These are phyloP conservation scores for Peniophora sp. DNA, from an alignment of 1,284 basidiomycete genomes.

Conservation along the genomic window DNA sequence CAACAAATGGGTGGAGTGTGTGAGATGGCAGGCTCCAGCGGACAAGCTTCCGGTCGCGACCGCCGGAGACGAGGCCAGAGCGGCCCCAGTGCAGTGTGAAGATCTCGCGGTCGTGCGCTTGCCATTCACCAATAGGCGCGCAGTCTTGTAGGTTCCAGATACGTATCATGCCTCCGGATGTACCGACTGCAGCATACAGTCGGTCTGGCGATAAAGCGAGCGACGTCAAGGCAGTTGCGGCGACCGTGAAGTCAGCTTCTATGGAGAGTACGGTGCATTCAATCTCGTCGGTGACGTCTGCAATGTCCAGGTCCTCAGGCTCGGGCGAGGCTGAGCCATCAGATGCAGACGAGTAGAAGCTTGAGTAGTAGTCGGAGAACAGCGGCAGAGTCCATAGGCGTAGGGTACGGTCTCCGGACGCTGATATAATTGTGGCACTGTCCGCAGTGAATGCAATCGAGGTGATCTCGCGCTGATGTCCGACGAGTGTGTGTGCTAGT, in stretches of 20 bases:
- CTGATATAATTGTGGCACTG: conserved; percentile 79
- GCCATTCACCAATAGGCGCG: conserved; percentile 1
- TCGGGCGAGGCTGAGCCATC: too few relatives aligned
- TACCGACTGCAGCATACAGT: conserved; percentile 13
- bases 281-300: neutral
- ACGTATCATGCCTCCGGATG: conserved; percentile 56
- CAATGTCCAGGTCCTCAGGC: too few relatives aligned
- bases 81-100: conserved; percentile 27
- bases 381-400: conserved; percentile 75
- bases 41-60: conserved; percentile 82
- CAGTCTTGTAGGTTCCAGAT: conserved; percentile 59
- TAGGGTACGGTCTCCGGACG: conserved; percentile 86
- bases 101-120: conserved; percentile 28
- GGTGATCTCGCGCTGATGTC: conserved; percentile 88
- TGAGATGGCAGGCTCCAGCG: conserved; percentile 49
- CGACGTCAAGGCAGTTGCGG: conserved; percentile 74
- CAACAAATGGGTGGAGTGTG: conserved; percentile 20
- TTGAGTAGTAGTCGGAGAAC: conserved; percentile 25
- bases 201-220: conserved; percentile 67
- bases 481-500: conserved; percentile 30
- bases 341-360: too few relatives aligned
- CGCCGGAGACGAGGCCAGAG: conserved; percentile 71
- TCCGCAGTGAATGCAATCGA: conserved; percentile 83
- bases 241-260: conserved; percentile 43
- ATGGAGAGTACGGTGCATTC: conserved; percentile 40